Percentiles rank a stretch among this genome's conserved stretches.
Conservation (phyloP, 2,329 filamentous ascomycete species). For the Talaromyces sp. region DNA sequence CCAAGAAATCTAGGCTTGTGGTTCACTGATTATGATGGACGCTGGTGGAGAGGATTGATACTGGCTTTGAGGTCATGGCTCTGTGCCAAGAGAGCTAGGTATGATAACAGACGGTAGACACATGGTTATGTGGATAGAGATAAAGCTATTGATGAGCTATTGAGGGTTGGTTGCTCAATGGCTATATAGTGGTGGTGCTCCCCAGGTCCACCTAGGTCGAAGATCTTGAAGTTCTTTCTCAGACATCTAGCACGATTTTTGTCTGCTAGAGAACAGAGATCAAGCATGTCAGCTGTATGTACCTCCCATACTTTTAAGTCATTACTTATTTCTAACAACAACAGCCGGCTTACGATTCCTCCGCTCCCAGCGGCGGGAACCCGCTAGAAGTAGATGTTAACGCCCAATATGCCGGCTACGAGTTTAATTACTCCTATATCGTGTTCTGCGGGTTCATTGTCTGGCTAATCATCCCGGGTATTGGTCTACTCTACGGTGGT, state of each 20-base stretch:
- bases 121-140: not conserved
- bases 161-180: not conserved
- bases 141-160: not conserved
- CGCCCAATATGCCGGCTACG: conserved; percentile 55
- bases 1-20: not conserved
- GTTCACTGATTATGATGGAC: not conserved
- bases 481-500: conserved; percentile 63
- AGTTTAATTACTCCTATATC: conserved; percentile 61
- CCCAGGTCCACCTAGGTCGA: not conserved
- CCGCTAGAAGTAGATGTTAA: conserved; percentile 54
- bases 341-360: conserved; percentile 35
- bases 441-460: conserved; percentile 57
- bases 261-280: not conserved
- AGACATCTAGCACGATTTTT: not conserved
- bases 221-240: not conserved
- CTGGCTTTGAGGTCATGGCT: not conserved
- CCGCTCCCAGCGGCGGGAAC: conserved; percentile 53
- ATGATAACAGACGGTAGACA: not conserved
- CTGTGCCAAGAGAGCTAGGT: not conserved
- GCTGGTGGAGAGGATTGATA: not conserved
- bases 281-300: conserved; percentile 13
- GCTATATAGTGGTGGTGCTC: not conserved
- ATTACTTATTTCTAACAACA: conserved; percentile 6
- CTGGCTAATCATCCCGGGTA: conserved; percentile 64
- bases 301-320: not conserved